Conservation (phyloP, 306 rosid genomes). For the Corylus heterophylla region DNA sequence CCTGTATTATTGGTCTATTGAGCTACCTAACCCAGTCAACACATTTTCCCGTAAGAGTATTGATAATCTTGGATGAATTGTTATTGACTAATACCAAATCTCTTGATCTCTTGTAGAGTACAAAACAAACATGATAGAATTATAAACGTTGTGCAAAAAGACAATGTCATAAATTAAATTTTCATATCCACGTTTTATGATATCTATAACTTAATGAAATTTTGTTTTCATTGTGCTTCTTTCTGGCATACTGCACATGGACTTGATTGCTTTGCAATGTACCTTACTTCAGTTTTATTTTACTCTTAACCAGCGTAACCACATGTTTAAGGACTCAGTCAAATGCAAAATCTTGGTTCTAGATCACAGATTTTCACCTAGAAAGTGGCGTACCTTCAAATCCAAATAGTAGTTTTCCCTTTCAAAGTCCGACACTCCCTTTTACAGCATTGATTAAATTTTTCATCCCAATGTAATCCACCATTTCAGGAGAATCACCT, state of each 20-base stretch:
- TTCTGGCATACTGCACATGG: no score
- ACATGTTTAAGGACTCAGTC: slow-evolving; percentile 8
- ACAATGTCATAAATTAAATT: no score
- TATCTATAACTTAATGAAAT: no score
- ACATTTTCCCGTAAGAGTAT: slow-evolving; percentile 3
- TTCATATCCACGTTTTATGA: no score
- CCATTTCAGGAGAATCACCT: slow-evolving; percentile 95
- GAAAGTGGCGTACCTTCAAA: slow-evolving; percentile 63
- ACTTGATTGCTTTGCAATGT: background rate
- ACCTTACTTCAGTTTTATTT: background rate
- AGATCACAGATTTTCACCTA: slow-evolving; percentile 11
- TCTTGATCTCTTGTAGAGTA: background rate
- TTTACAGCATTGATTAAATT: slow-evolving; percentile 84
- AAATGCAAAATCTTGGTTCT: slow-evolving; percentile 19
- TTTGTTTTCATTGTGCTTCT: no score
- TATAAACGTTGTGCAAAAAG: background rate
- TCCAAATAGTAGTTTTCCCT: slow-evolving; percentile 73
- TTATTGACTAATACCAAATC: background rate
- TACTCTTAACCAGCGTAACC: slow-evolving; percentile 1
- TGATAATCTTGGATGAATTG: background rate
- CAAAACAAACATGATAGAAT: background rate
- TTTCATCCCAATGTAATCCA: slow-evolving; percentile 83
- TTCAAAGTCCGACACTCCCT: slow-evolving; percentile 68
- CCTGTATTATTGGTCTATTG: background rate
- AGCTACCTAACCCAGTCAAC: slow-evolving; percentile 10